phyloP scores from a whole-genome alignment of 176 grass and related monocot genomes.

The Miscanthus lutarioriparius region DNA sequence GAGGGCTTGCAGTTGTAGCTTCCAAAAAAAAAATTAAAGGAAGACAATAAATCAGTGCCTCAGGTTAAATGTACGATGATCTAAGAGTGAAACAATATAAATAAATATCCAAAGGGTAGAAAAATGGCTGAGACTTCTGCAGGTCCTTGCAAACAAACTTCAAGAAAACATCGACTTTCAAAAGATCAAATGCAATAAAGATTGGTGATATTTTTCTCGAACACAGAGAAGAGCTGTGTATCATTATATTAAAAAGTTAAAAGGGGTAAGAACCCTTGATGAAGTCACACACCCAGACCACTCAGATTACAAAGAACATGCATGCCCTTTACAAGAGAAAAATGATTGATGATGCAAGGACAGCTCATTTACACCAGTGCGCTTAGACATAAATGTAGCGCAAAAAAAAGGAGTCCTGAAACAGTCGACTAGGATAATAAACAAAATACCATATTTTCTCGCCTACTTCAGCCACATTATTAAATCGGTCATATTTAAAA shows the following conservation, averaged over 20 bases:
- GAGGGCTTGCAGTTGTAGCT: slow-evolving; percentile 99
- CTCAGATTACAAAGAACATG: not conserved
- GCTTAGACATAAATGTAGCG: not conserved
- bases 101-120: not conserved
- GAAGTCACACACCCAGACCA: not conserved
- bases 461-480: not conserved
- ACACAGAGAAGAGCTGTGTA: not conserved
- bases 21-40: slow-evolving; percentile 25
- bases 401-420: not conserved
- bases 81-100: slow-evolving; percentile 26
- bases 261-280: not conserved
- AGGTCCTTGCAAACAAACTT: slow-evolving; percentile 22
- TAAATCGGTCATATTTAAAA: not conserved
- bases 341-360: not conserved
- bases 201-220: not conserved
- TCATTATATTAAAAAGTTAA: not conserved
- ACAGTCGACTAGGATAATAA: not conserved
- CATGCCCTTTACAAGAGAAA: not conserved
- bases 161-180: not conserved
- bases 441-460: not conserved
- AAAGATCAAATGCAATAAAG: not conserved
- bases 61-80: not conserved
- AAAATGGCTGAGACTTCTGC: not conserved
- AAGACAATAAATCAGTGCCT: not conserved
- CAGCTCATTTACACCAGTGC: not conserved